A percentile compares a stretch with the other conserved stretches of the same genome.
Conservation (phyloP, 192 early-diverging fungal genomes). For the Backusella morwellensis region DNA sequence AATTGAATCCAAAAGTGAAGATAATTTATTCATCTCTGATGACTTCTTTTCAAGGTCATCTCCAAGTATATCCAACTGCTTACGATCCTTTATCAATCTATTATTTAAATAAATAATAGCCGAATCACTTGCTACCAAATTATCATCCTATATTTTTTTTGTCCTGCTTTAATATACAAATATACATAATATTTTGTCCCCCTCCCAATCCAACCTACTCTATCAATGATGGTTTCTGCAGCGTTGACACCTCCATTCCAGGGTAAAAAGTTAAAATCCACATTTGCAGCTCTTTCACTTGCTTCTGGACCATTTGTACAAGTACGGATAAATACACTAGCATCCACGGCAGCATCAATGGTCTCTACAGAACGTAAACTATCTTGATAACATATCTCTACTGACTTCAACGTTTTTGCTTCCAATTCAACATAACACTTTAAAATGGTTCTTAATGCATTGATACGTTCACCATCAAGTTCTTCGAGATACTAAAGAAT, state of each 20-base stretch:
- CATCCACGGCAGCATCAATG: conserved; percentile 55
- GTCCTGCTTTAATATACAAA: neutral
- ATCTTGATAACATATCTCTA: conserved; percentile 33
- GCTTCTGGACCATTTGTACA: conserved; percentile 22
- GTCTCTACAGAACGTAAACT: conserved; percentile 32
- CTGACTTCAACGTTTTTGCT: conserved; percentile 31
- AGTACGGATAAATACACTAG: conserved; percentile 46
- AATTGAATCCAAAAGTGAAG: conserved; percentile 52
- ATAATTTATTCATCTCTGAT: conserved; percentile 49
- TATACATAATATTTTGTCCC: neutral
- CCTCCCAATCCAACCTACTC: neutral
- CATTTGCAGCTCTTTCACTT: conserved; percentile 14
- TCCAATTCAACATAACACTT: conserved; percentile 48
- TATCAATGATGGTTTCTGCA: conserved; percentile 22
- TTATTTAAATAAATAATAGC: conserved; percentile 65
- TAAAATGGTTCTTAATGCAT: conserved; percentile 55
- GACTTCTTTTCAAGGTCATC: conserved; percentile 47
- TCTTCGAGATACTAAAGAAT: conserved; percentile 55
- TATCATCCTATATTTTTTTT: conserved; percentile 25
- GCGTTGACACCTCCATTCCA: conserved; percentile 35
- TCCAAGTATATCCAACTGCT: conserved; percentile 45
- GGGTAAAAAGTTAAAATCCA: conserved; percentile 29
- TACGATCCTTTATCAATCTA: conserved; percentile 56
- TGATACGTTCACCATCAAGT: conserved; percentile 53
- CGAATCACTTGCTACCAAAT: conserved; percentile 57